phyloP scores from a whole-genome alignment of 768 basidiomycete genomes.

The Leccinum arenicola region DNA sequence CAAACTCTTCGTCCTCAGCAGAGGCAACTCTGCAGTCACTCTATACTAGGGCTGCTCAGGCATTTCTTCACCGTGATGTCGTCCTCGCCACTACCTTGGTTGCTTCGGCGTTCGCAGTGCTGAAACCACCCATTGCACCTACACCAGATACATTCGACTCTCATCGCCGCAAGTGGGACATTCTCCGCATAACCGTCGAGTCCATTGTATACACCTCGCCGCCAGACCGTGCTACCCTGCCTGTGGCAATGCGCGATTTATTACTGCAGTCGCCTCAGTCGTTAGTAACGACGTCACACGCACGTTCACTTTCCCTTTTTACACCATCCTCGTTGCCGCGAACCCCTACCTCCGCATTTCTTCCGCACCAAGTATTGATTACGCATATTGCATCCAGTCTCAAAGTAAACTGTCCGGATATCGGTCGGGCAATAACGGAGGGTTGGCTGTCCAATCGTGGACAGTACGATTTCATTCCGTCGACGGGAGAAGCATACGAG shows the following conservation, averaged over 20 bases:
- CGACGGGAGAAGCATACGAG: constrained; percentile 57
- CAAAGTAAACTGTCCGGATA: constrained; percentile 58
- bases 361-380: constrained; percentile 68
- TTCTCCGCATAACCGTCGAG: constrained; percentile 81
- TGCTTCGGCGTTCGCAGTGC: constrained; percentile 62
- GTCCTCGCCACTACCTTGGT: constrained; percentile 63
- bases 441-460: constrained; percentile 72
- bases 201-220: constrained; percentile 64
- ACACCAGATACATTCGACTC: constrained; percentile 42
- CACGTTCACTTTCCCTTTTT: constrained; percentile 66
- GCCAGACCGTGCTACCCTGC: constrained; percentile 41
- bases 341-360: constrained; percentile 48
- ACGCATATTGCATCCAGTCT: constrained; percentile 70
- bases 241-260: constrained; percentile 49
- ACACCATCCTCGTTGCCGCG: constrained; percentile 45
- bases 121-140: constrained; percentile 41
- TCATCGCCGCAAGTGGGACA: constrained; percentile 79
- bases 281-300: constrained; percentile 53
- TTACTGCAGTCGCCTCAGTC: constrained; percentile 58
- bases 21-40: constrained; percentile 61
- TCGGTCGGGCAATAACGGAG: constrained; percentile 66
- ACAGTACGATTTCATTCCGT: constrained; percentile 29
- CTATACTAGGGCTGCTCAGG: constrained; percentile 73
- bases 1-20: constrained; percentile 24
- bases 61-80: constrained; percentile 75